Percentiles rank a stretch among this genome's conserved stretches.
These are phyloP conservation scores for Cytospora piceae DNA, from an alignment of 2,329 filamentous ascomycete species.

Conservation along the genomic window DNA sequence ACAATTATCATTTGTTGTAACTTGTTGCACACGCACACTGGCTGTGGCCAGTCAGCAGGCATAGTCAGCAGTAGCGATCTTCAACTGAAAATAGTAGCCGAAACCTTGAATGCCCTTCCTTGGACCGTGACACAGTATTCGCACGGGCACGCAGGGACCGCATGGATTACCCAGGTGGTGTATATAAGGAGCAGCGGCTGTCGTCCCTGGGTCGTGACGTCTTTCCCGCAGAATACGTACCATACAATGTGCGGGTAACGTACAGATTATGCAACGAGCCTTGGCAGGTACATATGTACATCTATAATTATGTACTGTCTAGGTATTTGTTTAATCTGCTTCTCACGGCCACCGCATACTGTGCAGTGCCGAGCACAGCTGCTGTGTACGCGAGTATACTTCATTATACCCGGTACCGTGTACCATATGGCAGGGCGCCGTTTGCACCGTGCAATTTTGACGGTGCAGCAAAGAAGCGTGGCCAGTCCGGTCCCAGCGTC, in stretches of 20 bases:
- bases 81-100: background rate
- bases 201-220: slow-evolving; percentile 23
- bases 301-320: no score
- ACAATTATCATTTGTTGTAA: background rate
- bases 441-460: no score
- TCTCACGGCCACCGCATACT: no score
- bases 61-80: slow-evolving; percentile 5
- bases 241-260: background rate
- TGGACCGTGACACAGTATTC: slow-evolving; percentile 4
- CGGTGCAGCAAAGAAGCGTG: no score
- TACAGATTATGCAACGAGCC: background rate
- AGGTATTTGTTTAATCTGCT: background rate
- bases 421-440: no score
- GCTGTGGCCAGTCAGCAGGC: no score
- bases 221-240: slow-evolving; percentile 13
- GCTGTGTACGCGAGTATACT: no score
- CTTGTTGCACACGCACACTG: background rate
- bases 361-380: no score
- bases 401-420: no score
- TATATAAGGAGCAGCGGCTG: slow-evolving; percentile 22
- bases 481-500: no score
- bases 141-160: background rate
- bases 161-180: slow-evolving; percentile 4
- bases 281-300: background rate
- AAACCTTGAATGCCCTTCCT: slow-evolving; percentile 4